A percentile compares a stretch with the other conserved stretches of the same genome.
Conservation (phyloP, 441 rosid genomes). For the Hura crepitans region DNA sequence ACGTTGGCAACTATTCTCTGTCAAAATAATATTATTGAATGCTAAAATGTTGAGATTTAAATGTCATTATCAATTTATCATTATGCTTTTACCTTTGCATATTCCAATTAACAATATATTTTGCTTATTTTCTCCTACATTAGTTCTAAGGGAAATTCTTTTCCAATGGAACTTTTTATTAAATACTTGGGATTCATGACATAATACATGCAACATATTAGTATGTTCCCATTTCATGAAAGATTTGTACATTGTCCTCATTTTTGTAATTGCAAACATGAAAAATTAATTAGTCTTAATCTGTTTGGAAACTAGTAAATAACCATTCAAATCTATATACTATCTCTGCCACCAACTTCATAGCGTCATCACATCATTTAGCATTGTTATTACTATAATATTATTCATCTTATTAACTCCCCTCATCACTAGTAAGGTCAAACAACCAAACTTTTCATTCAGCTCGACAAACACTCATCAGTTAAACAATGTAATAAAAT, state of each 20-base stretch:
- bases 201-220: not conserved
- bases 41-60: not conserved
- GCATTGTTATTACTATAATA: not conserved
- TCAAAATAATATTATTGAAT: not conserved
- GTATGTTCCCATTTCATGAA: not conserved
- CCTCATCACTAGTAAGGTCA: not conserved
- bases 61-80: not conserved
- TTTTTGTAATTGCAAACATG: not conserved
- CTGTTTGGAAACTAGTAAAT: not conserved
- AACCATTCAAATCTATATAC: not conserved
- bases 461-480: not conserved
- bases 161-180: not conserved
- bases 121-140: not conserved
- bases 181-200: not conserved
- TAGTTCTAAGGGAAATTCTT: not conserved
- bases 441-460: not conserved
- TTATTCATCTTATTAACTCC: not conserved
- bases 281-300: not conserved
- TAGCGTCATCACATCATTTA: not conserved
- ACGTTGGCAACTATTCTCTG: not conserved
- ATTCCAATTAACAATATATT: not conserved
- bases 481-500: not conserved
- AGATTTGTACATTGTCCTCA: not conserved
- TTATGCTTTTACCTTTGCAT: not conserved
- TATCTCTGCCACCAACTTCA: not conserved